phyloP scores from a whole-genome alignment of 495 filamentous ascomycete genomes.

The Hamigera avellanea region DNA sequence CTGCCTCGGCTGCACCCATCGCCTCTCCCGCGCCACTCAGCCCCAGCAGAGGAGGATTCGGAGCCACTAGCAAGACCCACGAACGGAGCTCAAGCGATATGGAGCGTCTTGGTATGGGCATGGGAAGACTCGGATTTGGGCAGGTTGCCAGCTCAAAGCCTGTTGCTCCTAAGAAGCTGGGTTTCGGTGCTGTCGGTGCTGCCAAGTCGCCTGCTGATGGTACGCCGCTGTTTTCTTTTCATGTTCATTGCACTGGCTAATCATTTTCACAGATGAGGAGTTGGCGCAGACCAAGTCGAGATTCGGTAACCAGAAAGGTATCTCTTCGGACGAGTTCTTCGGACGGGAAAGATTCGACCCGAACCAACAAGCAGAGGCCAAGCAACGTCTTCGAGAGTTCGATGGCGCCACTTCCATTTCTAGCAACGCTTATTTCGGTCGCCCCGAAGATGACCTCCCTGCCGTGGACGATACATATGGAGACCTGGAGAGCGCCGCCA shows the following conservation, averaged over 20 bases:
- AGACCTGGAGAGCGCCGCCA: conserved; percentile 81
- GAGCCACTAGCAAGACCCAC: conserved; percentile 36
- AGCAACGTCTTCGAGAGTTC: conserved; percentile 75
- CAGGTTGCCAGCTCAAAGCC: conserved; percentile 63
- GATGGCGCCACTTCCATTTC: conserved; percentile 89
- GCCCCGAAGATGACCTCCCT: conserved; percentile 58
- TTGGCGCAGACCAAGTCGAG: conserved; percentile 20
- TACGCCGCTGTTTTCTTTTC: conserved; percentile 23
- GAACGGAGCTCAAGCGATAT: conserved; percentile 61
- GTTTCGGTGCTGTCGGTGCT: conserved; percentile 78
- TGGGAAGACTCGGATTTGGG: conserved; percentile 80
- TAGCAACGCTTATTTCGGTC: conserved; percentile 92
- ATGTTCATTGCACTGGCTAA: conserved; percentile 2
- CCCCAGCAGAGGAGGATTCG: conserved; percentile 49
- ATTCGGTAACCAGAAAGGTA: conserved; percentile 88
- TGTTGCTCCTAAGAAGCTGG: conserved; percentile 58
- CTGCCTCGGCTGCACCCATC: conserved; percentile 44
- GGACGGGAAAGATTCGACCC: conserved; percentile 81
- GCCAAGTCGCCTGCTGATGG: conserved; percentile 54
- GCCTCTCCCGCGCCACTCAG: conserved; percentile 65
- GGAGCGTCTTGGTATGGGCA: conserved; percentile 85
- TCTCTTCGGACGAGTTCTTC: conserved; percentile 97
- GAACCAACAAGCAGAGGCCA: conserved; percentile 69
- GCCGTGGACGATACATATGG: conserved; percentile 61
- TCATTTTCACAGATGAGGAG: conserved; percentile 23